A percentile compares a stretch with the other conserved stretches of the same genome.
Conservation (phyloP, 1,284 basidiomycete species). For the Ustilago shanxiensis region DNA sequence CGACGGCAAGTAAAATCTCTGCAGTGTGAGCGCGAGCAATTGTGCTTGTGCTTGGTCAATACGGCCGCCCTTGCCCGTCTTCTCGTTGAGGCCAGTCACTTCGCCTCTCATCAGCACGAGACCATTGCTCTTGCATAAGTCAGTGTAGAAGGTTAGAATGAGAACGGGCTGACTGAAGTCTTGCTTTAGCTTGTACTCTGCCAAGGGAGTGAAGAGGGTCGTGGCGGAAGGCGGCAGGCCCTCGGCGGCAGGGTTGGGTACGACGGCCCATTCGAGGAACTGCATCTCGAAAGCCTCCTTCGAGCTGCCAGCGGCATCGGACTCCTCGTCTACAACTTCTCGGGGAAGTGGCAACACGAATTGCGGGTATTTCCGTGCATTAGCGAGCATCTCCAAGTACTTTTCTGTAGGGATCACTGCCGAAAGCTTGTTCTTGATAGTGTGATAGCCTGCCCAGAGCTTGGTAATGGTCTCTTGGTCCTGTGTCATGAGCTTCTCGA, state of each 20-base stretch:
- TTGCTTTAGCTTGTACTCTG: slow-evolving; percentile 90
- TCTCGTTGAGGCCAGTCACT: slow-evolving; percentile 76
- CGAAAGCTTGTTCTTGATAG: slow-evolving; percentile 66
- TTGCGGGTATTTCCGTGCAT: slow-evolving; percentile 59
- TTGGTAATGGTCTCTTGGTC: slow-evolving; percentile 56
- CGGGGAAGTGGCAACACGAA: slow-evolving; percentile 67
- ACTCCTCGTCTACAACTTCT: slow-evolving; percentile 41
- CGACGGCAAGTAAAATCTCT: slow-evolving; percentile 65
- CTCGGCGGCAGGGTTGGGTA: slow-evolving; percentile 37
- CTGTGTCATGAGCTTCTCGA: slow-evolving; percentile 57
- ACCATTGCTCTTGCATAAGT: slow-evolving; percentile 83
- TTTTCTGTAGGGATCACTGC: slow-evolving; percentile 62
- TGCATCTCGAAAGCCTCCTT: slow-evolving; percentile 66
- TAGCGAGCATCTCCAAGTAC: slow-evolving; percentile 58
- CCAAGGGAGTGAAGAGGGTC: slow-evolving; percentile 89
- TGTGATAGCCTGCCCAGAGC: slow-evolving; percentile 68
- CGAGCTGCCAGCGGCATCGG: slow-evolving; percentile 16
- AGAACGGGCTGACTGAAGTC: slow-evolving; percentile 92
- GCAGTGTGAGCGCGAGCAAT: slow-evolving; percentile 61
- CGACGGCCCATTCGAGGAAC: slow-evolving; percentile 64
- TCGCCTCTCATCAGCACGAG: slow-evolving; percentile 91
- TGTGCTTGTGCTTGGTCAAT: slow-evolving; percentile 64
- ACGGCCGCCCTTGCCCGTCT: slow-evolving; percentile 73
- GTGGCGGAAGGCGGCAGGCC: slow-evolving; percentile 40
- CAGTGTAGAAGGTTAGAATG: slow-evolving; percentile 91